Evolutionary conservation across 139 green algal species (phyloP).

Genomic region (Astrephomene gubernaculifera): DNA sequence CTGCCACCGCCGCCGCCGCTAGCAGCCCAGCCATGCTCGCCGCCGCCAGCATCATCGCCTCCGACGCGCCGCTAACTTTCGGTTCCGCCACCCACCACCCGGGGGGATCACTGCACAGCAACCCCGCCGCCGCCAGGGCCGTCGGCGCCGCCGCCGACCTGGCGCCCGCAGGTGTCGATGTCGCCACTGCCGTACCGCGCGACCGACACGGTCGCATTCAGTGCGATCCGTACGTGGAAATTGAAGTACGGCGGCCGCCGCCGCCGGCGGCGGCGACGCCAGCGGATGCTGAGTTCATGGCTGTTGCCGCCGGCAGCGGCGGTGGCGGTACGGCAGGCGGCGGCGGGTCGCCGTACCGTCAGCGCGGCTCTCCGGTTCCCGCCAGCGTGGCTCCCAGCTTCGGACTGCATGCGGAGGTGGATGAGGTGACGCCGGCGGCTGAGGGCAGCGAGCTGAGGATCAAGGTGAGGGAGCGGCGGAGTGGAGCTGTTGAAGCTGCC

Average conservation of each 20-base stretch:
- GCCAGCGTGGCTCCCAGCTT: background rate
- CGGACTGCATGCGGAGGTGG: slow-evolving; percentile 23
- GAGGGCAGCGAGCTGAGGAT: slow-evolving; percentile 13
- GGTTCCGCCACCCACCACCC: too few species aligned
- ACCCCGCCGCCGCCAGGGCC: slow-evolving; percentile 5
- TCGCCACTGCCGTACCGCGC: background rate
- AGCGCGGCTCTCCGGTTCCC: background rate
- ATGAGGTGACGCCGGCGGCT: slow-evolving; percentile 10
- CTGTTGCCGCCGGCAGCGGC: background rate
- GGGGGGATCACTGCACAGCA: slow-evolving; percentile 7
- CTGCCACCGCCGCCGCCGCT: background rate
- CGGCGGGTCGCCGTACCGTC: background rate
- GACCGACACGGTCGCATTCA: slow-evolving; percentile 21
- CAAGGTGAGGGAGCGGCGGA: background rate
- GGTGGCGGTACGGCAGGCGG: too few species aligned
- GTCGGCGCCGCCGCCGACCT: slow-evolving; percentile 8
- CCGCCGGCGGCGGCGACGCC: background rate
- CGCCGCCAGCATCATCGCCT: background rate
- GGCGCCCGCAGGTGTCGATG: background rate
- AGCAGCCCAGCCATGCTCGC: background rate
- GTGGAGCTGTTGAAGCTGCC: background rate
- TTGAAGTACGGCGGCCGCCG: background rate
- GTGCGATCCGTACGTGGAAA: slow-evolving; percentile 21
- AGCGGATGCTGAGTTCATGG: background rate
- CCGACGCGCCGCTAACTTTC: slow-evolving; percentile 30